Evolutionary conservation across 257 asterid species (phyloP), one percentile per base, ranked within the genome.

Genomic region (Solanum etuberosum): DNA sequence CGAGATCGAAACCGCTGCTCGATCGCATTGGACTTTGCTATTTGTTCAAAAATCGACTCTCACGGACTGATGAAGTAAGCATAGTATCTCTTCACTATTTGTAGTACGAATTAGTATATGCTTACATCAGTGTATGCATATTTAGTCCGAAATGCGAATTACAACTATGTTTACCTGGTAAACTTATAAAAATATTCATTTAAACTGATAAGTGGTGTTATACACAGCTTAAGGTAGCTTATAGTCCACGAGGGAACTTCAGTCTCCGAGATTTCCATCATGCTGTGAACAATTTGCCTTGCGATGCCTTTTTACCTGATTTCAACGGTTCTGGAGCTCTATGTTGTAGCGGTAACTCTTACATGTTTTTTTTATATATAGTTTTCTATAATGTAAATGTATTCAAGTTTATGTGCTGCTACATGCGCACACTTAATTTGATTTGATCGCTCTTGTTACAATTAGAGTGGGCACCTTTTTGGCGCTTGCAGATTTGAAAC

Each of bases 21-120:
- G 98, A 97, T 91, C 95, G 93, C 71, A 94, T 97, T 80, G 98
- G 98, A 82, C 91, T 96, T 43, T 93, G 97, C 90, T 97, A 95
- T 77, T 88, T 94, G 51, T 83, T 83, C 46, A 90, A 93, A 40
- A 92, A 92, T 89, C 93, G 95, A 73, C 88, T 87, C 87, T 88
- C 95, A 48, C 90, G 94, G 87, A 88, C 88, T 35, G 93, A 92
- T 82, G 97, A 96, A 94, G 99, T 94, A 87, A 84, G 10, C 85
- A 35, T 72, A 87, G 51, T 89, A 16, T 10, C 4, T 23, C 59
- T 5, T 76, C 67, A 82, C 86, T 65, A 25, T 29, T n/a, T 31
- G 23, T 20, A 23, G 38, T 6, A 15, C n/a, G 27, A 78, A 10
- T n/a, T 51, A 5, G 18, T 42, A 16, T 31, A 34, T 35, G 67